Evolutionary conservation across 148 eudicot genomes (phyloP), one percentile per base, ranked within the genome.

Genomic region (Beta vulgaris): DNA sequence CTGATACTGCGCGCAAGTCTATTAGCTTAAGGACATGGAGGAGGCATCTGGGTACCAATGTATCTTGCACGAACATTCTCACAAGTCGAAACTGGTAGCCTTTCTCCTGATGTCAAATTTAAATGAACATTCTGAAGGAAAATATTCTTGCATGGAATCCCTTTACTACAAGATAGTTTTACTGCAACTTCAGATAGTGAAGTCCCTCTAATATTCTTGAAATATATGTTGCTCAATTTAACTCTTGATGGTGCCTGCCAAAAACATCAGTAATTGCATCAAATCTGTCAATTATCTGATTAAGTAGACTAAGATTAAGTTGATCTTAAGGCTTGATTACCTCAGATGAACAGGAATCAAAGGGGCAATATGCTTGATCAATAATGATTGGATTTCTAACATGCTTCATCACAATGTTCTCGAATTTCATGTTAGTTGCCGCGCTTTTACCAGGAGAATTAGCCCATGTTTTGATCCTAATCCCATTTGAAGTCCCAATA

Each of bases 381-480:
- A 88, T 88, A 32, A 82, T 72, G 42, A 88, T 86, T 0, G 89
- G 91, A 71, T 86, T 86, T 46, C 61, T 76, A 19, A 88, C 91
- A 31, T 80, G 81, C 59, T 82, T 77, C 91, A 88, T 88, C 49
- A 81, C 71, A 61, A 84, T 86, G 75, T 86, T 77, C 23, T 88
- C 88, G 16, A 86, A 88, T 35, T 73, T 78, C 46, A 88, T 82
- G 70, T 83, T 78, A 39, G 85, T 82, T 7, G 89, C 89, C 15
- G 68, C 63, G 1, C 85, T 82, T 64, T 49, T 64, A 25, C 84
- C 82, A 3, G 87, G 85, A 49, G 91, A 82, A 68, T 84, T 34
- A 4, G 91, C 83, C 89, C 91, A 88, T 43, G 91, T 84, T 71
- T 88, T 88, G 73, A 88, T 88, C 86, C 87, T 83, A 44, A 88